Percentiles rank a stretch among this genome's conserved stretches.
Evolutionary conservation across 352 stramenopile species (phyloP).

Genomic region (Phytopythium cucurbitacearum): DNA sequence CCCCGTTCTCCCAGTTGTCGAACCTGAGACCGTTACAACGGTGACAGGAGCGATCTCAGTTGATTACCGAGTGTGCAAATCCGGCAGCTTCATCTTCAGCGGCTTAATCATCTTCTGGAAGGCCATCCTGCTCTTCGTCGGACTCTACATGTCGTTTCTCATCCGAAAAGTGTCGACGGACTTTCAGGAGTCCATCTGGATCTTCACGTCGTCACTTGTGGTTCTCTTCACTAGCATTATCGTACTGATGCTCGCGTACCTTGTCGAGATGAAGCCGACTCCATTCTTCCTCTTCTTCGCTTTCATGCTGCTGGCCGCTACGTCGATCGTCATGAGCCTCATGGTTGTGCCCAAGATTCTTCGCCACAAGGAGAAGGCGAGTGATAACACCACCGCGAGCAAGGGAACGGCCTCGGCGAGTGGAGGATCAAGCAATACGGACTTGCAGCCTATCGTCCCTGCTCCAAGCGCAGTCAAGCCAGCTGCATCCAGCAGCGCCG

Average conservation of each 20-base stretch:
- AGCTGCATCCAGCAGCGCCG: no score
- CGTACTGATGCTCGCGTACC: conserved; percentile 35
- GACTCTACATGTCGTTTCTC: conserved; percentile 39
- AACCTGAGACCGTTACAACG: conserved; percentile 4
- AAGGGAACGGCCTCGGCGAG: conserved; percentile 16
- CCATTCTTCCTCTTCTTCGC: conserved; percentile 33
- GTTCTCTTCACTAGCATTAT: conserved; percentile 39
- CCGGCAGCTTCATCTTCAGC: conserved; percentile 29
- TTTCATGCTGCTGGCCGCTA: conserved; percentile 20
- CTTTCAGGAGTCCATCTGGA: conserved; percentile 50
- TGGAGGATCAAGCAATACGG: not conserved
- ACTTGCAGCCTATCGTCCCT: no score
- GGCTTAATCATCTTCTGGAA: conserved; percentile 36
- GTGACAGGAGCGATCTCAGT: no score
- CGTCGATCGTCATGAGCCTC: conserved; percentile 22
- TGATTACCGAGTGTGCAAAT: conserved; percentile 9
- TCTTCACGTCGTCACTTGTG: conserved; percentile 33
- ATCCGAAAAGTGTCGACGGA: conserved; percentile 45
- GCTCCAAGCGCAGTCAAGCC: no score
- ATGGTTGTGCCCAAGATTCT: conserved; percentile 33
- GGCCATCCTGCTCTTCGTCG: conserved; percentile 24
- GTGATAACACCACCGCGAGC: not conserved
- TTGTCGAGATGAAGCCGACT: conserved; percentile 26
- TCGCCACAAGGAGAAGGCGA: conserved; percentile 15
- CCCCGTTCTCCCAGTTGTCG: conserved; percentile 9